phyloP scores from a whole-genome alignment of 495 filamentous ascomycete species.

The Cudoniella acicularis region DNA sequence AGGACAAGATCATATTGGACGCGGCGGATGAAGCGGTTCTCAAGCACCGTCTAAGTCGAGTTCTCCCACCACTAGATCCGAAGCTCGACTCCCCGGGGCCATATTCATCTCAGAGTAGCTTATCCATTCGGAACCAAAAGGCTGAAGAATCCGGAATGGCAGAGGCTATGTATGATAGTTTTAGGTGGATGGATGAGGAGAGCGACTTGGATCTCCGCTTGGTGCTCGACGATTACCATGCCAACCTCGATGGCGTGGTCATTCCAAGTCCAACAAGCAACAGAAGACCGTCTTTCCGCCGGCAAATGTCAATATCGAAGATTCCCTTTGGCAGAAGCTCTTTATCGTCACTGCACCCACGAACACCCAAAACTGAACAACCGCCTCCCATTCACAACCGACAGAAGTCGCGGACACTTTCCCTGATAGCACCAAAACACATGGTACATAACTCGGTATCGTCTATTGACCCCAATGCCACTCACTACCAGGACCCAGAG shows the following conservation, averaged over 20 bases:
- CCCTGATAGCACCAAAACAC: slow-evolving; percentile 44
- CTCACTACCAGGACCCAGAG: slow-evolving; percentile 89
- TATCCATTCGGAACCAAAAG: slow-evolving; percentile 18
- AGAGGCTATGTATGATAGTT: slow-evolving; percentile 55
- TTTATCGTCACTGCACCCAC: slow-evolving; percentile 16
- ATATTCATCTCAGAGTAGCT: slow-evolving; percentile 9
- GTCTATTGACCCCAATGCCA: slow-evolving; percentile 66
- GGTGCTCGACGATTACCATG: slow-evolving; percentile 50
- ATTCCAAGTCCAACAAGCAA: slow-evolving; percentile 36
- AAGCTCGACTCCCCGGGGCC: slow-evolving; percentile 19
- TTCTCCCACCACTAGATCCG: slow-evolving; percentile 26
- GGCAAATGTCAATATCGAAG: slow-evolving; percentile 50
- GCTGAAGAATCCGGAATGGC: slow-evolving; percentile 14
- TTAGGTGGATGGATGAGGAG: slow-evolving; percentile 79
- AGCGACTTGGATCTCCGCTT: slow-evolving; percentile 69
- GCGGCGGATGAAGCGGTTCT: slow-evolving; percentile 65
- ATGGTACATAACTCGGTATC: slow-evolving; percentile 33
- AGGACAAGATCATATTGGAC: slow-evolving; percentile 61
- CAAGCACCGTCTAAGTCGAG: slow-evolving; percentile 38
- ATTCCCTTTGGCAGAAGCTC: slow-evolving; percentile 46
- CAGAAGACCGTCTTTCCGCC: slow-evolving; percentile 45
- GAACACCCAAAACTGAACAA: slow-evolving; percentile 16
- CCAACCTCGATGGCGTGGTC: slow-evolving; percentile 36
- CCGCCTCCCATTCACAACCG: slow-evolving; percentile 26
- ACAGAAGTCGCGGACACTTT: slow-evolving; percentile 45